Evolutionary conservation across 768 basidiomycete species (phyloP).

Genomic region (Kwoniella bestiolae): DNA sequence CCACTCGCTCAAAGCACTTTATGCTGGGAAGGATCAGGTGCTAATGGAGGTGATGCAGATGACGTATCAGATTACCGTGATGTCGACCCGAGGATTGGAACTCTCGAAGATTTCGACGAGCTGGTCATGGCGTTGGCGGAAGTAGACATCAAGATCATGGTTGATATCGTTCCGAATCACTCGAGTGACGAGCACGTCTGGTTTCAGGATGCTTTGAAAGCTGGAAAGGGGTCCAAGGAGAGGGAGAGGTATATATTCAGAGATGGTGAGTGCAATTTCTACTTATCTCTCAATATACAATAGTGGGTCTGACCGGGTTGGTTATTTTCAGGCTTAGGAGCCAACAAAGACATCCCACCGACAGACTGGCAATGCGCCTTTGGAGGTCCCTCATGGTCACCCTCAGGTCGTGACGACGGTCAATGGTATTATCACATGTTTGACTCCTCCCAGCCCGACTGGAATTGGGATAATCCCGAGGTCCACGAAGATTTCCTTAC

Average conservation of each 20-base stretch:
- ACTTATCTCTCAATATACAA: too few relatives aligned
- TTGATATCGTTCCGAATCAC: conserved; percentile 53
- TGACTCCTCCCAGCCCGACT: conserved; percentile 48
- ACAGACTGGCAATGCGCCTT: conserved; percentile 46
- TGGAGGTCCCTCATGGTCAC: conserved; percentile 48
- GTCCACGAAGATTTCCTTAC: conserved; percentile 46
- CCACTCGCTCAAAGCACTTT: neutral
- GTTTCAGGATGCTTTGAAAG: conserved; percentile 48
- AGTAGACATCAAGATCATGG: conserved; percentile 42
- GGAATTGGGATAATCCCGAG: conserved; percentile 45
- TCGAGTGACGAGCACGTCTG: conserved; percentile 47
- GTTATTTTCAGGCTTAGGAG: conserved; percentile 31
- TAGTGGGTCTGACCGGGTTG: too few relatives aligned
- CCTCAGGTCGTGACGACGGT: conserved; percentile 35
- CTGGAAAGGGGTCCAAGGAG: conserved; percentile 35
- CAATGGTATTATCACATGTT: conserved; percentile 49
- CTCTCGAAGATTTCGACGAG: conserved; percentile 48
- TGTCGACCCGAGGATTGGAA: conserved; percentile 48
- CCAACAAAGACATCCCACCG: conserved; percentile 38
- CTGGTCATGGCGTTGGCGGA: conserved; percentile 37
- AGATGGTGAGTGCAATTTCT: conserved; percentile 45
- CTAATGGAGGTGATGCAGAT: conserved; percentile 22
- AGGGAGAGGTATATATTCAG: conserved; percentile 44
- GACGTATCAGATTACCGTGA: conserved; percentile 51
- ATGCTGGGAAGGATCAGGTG: neutral